These are phyloP conservation scores for Boechera divaricarpa DNA, from an alignment of 345 rosid species.

Conservation along the genomic window DNA sequence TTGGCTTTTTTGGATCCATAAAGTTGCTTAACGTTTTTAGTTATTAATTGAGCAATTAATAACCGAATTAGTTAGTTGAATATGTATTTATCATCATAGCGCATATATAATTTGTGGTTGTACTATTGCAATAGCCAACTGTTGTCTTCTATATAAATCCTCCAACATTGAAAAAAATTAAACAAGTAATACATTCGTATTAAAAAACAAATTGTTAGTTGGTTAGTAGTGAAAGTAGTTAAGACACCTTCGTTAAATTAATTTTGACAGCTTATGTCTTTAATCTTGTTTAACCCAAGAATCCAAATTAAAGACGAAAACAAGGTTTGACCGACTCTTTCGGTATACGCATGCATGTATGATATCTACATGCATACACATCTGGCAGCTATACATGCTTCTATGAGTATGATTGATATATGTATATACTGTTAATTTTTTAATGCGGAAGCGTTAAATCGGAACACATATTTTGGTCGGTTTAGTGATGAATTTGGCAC, in stretches of 20 bases:
- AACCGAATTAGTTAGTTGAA: slow-evolving; percentile 26
- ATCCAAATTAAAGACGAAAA: slow-evolving; percentile 5
- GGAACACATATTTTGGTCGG: too few relatives aligned
- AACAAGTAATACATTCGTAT: neutral
- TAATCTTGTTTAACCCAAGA: slow-evolving; percentile 36
- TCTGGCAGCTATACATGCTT: neutral
- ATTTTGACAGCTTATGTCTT: slow-evolving; percentile 36
- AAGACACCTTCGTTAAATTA: slow-evolving; percentile 19
- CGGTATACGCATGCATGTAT: neutral
- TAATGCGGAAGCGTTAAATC: too few relatives aligned
- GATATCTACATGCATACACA: neutral
- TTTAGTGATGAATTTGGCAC: too few relatives aligned
- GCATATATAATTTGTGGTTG: slow-evolving; percentile 10
- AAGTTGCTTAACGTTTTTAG: neutral
- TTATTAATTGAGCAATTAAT: slow-evolving; percentile 22
- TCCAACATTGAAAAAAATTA: neutral
- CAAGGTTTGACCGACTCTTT: slow-evolving; percentile 35
- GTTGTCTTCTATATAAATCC: slow-evolving; percentile 34
- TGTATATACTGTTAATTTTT: neutral
- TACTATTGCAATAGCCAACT: slow-evolving; percentile 1
- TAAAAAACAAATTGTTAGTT: slow-evolving; percentile 13
- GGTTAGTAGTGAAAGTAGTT: slow-evolving; percentile 41
- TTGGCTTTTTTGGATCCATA: neutral
- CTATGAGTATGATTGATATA: neutral
- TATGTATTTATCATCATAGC: slow-evolving; percentile 8